Conservation (phyloP, 352 stramenopile genomes). For the Globisporangium perplexum region DNA sequence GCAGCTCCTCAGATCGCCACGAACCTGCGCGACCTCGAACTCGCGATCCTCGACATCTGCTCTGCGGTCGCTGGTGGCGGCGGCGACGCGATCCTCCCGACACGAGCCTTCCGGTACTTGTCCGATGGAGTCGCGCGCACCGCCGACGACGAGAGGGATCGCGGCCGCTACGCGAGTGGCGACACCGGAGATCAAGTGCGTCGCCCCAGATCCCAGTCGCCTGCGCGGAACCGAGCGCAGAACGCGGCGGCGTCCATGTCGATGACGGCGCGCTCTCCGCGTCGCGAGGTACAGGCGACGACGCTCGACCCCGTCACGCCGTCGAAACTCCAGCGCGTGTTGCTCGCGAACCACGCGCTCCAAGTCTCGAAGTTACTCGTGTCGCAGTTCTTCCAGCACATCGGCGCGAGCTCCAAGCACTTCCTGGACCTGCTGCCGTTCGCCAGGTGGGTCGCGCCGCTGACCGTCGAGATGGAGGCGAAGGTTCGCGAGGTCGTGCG, state of each 20-base stretch:
- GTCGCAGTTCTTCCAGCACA: conserved; percentile 47
- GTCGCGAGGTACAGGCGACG: neutral
- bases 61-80: conserved; percentile 14
- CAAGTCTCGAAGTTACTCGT: conserved; percentile 36
- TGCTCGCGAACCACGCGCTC: conserved; percentile 23
- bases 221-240: no score
- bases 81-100: conserved; percentile 18
- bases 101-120: conserved; percentile 23
- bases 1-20: conserved; percentile 9
- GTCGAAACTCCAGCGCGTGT: conserved; percentile 23
- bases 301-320: conserved; percentile 31
- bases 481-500: conserved; percentile 28
- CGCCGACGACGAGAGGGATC: no score
- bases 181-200: no score
- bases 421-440: conserved; percentile 42
- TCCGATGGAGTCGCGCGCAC: neutral
- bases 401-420: conserved; percentile 32
- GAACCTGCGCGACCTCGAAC: conserved; percentile 27
- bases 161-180: no score
- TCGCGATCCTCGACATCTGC: conserved; percentile 27
- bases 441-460: conserved; percentile 30
- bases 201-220: no score
- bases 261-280: neutral
- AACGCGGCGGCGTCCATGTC: neutral
- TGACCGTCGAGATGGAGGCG: conserved; percentile 23